These are phyloP conservation scores for Nitzschia sp. DNA, from an alignment of 108 stramenopile genomes.

Conservation along the genomic window DNA sequence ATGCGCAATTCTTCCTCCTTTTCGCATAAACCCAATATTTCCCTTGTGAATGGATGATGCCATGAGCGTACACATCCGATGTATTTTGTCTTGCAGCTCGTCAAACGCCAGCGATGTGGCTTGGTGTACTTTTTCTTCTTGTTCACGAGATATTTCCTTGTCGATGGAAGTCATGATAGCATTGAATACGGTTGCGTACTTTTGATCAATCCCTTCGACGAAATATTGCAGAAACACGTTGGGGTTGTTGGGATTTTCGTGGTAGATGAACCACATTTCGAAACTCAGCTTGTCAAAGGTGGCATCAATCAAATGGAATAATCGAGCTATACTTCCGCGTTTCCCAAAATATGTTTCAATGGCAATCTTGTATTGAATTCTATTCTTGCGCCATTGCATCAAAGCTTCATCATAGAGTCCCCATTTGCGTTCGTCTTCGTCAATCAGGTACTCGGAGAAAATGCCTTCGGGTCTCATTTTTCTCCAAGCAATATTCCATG, in stretches of 20 bases:
- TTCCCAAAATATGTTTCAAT: slow-evolving; percentile 20
- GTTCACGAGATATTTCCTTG: slow-evolving; percentile 7
- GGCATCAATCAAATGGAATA: slow-evolving; percentile 17
- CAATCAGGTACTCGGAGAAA: slow-evolving; percentile 12
- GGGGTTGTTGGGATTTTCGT: slow-evolving; percentile 20
- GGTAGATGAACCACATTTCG: slow-evolving; percentile 26
- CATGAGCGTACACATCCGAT: slow-evolving; percentile 13
- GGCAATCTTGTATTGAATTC: slow-evolving; percentile 11
- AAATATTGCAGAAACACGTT: slow-evolving; percentile 21
- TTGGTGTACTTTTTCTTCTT: slow-evolving; percentile 22
- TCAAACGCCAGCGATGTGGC: slow-evolving; percentile 9
- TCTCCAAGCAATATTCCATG: slow-evolving; percentile 20
- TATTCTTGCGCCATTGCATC: slow-evolving; percentile 10
- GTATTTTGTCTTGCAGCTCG: slow-evolving; percentile 21
- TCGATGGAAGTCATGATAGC: slow-evolving; percentile 21
- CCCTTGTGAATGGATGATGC: slow-evolving; percentile 9
- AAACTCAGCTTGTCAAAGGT: slow-evolving; percentile 16
- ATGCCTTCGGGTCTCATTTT: slow-evolving; percentile 17
- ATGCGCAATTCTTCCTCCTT: neutral
- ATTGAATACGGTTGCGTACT: slow-evolving; percentile 22
- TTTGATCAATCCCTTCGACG: slow-evolving; percentile 17
- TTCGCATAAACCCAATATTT: slow-evolving; percentile 20
- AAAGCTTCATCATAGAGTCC: slow-evolving; percentile 16
- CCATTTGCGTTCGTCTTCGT: slow-evolving; percentile 19
- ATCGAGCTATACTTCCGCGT: neutral